A percentile compares a stretch with the other conserved stretches of the same genome.
These are phyloP conservation scores for Ploettnerulaceae sp. DNA, from an alignment of 2,329 filamentous ascomycete genomes.

Conservation along the genomic window DNA sequence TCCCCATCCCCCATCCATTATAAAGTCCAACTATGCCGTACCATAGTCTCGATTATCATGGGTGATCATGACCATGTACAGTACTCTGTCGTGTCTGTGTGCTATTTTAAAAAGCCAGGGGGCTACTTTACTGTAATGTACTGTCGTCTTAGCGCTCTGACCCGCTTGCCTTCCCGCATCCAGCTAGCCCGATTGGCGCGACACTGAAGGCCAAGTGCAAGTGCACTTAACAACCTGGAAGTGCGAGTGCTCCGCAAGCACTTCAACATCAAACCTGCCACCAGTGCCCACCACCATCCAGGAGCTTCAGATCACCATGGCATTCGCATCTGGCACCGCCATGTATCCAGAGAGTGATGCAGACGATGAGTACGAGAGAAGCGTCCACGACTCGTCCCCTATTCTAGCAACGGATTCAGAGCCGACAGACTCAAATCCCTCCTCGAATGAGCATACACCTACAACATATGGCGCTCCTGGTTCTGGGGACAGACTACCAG, in stretches of 20 bases:
- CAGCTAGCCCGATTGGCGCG: neutral
- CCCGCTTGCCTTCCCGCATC: neutral
- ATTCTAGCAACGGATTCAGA: constrained; percentile 62
- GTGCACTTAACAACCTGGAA: neutral
- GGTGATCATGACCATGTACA: no score
- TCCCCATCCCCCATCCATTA: no score
- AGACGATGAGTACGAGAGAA: constrained; percentile 79
- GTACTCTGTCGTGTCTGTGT: neutral
- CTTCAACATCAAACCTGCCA: neutral
- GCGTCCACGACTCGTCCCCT: constrained; percentile 51
- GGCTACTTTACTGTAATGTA: no score
- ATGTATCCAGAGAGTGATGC: constrained; percentile 72
- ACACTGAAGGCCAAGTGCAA: neutral
- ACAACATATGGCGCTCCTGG: constrained; percentile 68
- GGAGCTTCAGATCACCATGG: constrained; percentile 34
- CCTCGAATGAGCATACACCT: constrained; percentile 65
- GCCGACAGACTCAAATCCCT: constrained; percentile 66
- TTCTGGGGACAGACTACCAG: constrained; percentile 62
- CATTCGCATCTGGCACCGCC: constrained; percentile 60
- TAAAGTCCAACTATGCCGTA: no score
- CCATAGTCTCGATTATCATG: no score
- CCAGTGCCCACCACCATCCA: neutral
- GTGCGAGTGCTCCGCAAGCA: neutral
- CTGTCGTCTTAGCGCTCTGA: constrained; percentile 1
- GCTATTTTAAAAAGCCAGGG: neutral